phyloP scores from a whole-genome alignment of 345 rosid species.

The Anacardium occidentale region DNA sequence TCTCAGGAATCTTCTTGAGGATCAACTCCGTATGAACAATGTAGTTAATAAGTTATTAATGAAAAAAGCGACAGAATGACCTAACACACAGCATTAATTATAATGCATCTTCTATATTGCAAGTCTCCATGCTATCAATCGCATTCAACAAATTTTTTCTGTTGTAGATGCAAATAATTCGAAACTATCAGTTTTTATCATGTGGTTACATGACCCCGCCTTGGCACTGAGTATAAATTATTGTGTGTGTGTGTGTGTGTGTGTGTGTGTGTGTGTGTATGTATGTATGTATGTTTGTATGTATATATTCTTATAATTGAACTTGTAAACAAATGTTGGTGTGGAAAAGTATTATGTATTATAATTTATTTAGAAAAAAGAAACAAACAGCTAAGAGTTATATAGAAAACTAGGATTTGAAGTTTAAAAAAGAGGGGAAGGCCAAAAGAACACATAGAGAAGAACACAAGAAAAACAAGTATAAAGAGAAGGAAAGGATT shows the following conservation, averaged over 20 bases:
- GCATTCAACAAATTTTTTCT: neutral
- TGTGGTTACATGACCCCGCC: neutral
- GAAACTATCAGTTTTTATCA: neutral
- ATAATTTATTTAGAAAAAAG: neutral
- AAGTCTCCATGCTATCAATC: neutral
- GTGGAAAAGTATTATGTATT: slow-evolving; percentile 20
- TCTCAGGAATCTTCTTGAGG: neutral
- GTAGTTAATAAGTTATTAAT: too few species aligned
- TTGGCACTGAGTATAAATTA: neutral
- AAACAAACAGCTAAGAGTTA: slow-evolving; percentile 1
- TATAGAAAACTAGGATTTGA: neutral
- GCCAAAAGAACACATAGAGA: neutral
- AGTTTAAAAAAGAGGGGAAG: slow-evolving; percentile 6
- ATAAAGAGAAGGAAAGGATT: neutral
- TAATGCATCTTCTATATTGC: too few species aligned
- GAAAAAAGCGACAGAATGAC: too few species aligned
- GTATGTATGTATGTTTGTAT: neutral
- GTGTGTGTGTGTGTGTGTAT: too few species aligned
- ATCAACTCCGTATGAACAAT: too few species aligned
- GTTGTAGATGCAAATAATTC: neutral
- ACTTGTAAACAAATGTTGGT: slow-evolving; percentile 21
- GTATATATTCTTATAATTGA: neutral
- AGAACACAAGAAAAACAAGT: slow-evolving; percentile 9
- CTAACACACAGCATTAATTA: too few species aligned
- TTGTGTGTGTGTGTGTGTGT: too few species aligned